Evolutionary conservation across 306 rosid species (phyloP).

Genomic region (Vigna hirtella): DNA sequence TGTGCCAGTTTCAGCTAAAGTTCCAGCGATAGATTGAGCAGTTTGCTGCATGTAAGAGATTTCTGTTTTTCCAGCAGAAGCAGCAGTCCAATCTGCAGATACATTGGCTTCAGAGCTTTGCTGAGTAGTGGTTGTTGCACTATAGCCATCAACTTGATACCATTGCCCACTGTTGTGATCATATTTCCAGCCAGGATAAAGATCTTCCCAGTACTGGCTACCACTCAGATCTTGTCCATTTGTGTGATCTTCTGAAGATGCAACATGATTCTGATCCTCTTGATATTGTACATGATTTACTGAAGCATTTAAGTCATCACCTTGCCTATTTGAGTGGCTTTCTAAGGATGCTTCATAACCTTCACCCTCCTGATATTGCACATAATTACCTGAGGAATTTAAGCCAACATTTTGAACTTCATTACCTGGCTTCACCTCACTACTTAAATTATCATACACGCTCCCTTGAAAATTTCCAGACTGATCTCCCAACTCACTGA

Average conservation of each 20-base stretch:
- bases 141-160: conserved; percentile 68
- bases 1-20: conserved; percentile 63
- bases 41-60: conserved; percentile 65
- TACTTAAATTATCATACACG: conserved; percentile 35
- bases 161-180: conserved; percentile 72
- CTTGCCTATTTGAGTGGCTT: conserved; percentile 51
- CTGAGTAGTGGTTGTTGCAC: conserved; percentile 47
- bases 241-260: conserved; percentile 45
- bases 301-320: conserved; percentile 45
- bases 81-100: conserved; percentile 50
- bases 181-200: conserved; percentile 87
- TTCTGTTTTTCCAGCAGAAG: conserved; percentile 54
- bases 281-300: conserved; percentile 52
- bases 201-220: conserved; percentile 74
- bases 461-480: conserved; percentile 49
- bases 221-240: conserved; percentile 64
- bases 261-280: conserved; percentile 56
- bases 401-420: conserved; percentile 46
- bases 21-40: conserved; percentile 57
- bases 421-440: conserved; percentile 42
- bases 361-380: conserved; percentile 58
- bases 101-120: conserved; percentile 47
- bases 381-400: conserved; percentile 46
- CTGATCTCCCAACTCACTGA: conserved; percentile 67
- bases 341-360: conserved; percentile 49